These are phyloP conservation scores for Malus sieversii DNA, from an alignment of 306 rosid species.

Conservation along the genomic window DNA sequence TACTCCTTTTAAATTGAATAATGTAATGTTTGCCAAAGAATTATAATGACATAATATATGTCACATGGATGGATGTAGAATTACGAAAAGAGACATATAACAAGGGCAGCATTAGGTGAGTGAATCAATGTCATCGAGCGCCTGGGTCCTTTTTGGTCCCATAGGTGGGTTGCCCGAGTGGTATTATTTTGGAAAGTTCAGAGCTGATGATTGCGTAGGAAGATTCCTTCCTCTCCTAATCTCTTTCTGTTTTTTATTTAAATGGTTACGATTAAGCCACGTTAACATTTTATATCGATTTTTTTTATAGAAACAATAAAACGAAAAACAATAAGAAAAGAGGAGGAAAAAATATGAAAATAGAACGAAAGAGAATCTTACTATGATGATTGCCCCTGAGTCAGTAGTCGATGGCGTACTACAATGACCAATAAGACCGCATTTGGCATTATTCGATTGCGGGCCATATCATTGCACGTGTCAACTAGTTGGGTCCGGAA, in stretches of 20 bases:
- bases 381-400: too few species aligned
- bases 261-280: fast-evolving
- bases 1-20: too few species aligned
- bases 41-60: too few species aligned
- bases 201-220: not conserved
- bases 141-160: not conserved
- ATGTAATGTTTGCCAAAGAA: too few species aligned
- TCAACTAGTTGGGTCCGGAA: not conserved
- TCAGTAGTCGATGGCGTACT: too few species aligned
- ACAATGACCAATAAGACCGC: not conserved
- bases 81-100: not conserved
- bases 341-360: too few species aligned
- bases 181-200: too few species aligned
- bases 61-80: not conserved
- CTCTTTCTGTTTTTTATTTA: fast-evolving
- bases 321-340: fast-evolving
- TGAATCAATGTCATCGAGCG: not conserved
- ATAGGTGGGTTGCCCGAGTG: not conserved
- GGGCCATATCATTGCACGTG: constrained; percentile 3
- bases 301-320: too few species aligned
- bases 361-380: fast-evolving
- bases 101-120: not conserved
- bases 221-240: fast-evolving
- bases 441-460: constrained; percentile 1
- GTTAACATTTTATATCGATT: too few species aligned